These are phyloP conservation scores for Exophiala dermatitidis DNA, from an alignment of 2,329 filamentous ascomycete species.

Conservation along the genomic window DNA sequence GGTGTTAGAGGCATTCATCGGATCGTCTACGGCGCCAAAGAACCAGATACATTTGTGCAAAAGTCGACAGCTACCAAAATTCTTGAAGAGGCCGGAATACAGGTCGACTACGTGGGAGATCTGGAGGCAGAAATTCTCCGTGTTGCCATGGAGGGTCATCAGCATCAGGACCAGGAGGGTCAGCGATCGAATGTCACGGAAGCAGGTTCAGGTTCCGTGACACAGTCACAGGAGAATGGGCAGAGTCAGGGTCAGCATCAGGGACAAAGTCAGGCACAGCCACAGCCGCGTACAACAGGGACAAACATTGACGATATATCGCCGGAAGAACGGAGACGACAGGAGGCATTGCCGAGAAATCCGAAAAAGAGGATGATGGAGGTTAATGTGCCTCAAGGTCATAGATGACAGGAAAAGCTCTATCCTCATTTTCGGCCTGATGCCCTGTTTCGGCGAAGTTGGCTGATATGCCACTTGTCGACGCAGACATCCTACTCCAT, in stretches of 20 bases:
- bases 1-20: constrained; percentile 57
- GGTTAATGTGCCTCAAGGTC: constrained; percentile 8
- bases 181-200: neutral
- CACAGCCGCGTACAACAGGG: constrained; percentile 4
- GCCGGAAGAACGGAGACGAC: constrained; percentile 34
- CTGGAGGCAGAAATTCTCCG: constrained; percentile 72
- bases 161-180: constrained; percentile 28
- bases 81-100: constrained; percentile 64
- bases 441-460: neutral
- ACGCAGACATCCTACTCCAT: no score
- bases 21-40: constrained; percentile 80
- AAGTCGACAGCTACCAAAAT: constrained; percentile 67
- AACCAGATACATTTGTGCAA: constrained; percentile 84
- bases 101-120: constrained; percentile 64
- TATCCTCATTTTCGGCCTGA: no score
- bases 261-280: neutral
- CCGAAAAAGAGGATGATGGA: constrained; percentile 45
- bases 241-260: neutral
- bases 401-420: neutral
- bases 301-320: constrained; percentile 37
- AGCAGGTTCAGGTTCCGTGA: no score
- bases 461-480: neutral
- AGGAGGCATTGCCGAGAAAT: constrained; percentile 36
- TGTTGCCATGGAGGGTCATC: constrained; percentile 78
- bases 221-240: no score